These are phyloP conservation scores for Simplicillium sp. DNA, from an alignment of 2,329 filamentous ascomycete species.

Conservation along the genomic window DNA sequence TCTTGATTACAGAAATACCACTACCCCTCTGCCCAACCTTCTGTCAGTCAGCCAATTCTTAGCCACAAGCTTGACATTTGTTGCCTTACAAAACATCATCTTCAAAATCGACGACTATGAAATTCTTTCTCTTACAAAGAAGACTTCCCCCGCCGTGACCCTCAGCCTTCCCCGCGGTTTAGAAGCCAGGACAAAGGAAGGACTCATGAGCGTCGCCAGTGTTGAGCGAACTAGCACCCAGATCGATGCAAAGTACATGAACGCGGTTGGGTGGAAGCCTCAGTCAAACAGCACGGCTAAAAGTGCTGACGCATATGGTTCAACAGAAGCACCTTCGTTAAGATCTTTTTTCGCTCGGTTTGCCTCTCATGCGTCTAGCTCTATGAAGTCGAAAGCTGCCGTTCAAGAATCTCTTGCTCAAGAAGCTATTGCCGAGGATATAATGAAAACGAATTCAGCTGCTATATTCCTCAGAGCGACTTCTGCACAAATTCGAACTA, in stretches of 20 bases:
- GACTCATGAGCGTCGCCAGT: constrained; percentile 75
- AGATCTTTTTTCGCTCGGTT: constrained; percentile 73
- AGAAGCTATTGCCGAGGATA: constrained; percentile 56
- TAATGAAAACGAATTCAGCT: constrained; percentile 60
- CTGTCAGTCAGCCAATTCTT: constrained; percentile 85
- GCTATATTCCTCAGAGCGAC: constrained; percentile 86
- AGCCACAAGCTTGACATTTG: constrained; percentile 91
- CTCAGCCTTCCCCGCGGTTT: constrained; percentile 70
- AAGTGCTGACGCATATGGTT: constrained; percentile 37
- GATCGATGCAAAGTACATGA: constrained; percentile 86
- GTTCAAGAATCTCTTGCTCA: constrained; percentile 55
- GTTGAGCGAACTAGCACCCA: constrained; percentile 82
- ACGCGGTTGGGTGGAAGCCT: constrained; percentile 75
- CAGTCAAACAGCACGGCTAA: constrained; percentile 31
- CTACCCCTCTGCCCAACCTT: constrained; percentile 77
- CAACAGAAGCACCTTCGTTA: constrained; percentile 48
- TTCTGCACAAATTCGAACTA: constrained; percentile 72
- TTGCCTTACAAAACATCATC: constrained; percentile 78
- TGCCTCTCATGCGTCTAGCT: constrained; percentile 46
- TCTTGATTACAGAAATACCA: constrained; percentile 83
- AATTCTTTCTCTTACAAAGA: constrained; percentile 72
- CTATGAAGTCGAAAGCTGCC: constrained; percentile 43
- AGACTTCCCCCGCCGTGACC: constrained; percentile 66
- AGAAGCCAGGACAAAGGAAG: constrained; percentile 73
- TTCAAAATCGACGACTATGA: constrained; percentile 85